phyloP scores from a whole-genome alignment of 345 rosid species.

The Gossypium stocksii region DNA sequence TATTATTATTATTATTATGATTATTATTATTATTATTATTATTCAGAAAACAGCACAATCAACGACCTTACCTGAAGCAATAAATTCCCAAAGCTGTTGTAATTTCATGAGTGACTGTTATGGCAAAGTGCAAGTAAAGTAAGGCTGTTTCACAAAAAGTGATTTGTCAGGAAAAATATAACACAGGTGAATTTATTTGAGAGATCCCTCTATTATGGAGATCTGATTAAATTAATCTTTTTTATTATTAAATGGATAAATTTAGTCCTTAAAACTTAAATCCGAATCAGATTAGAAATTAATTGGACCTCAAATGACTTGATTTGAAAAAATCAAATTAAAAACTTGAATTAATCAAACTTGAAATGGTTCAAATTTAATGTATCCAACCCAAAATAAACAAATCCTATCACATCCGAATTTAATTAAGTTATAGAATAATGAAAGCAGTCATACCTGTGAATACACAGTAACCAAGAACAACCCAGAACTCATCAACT shows the following conservation, averaged over 20 bases:
- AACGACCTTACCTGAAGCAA: conserved; percentile 80
- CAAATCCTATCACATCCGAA: neutral
- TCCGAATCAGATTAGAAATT: accelerated
- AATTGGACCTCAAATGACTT: too few species aligned
- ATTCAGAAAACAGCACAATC: too few species aligned
- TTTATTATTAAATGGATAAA: too few species aligned
- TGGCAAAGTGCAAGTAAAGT: conserved; percentile 84
- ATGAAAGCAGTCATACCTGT: conserved; percentile 45
- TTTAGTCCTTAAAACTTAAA: too few species aligned
- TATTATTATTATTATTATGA: too few species aligned
- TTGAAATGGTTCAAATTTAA: too few species aligned
- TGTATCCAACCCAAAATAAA: too few species aligned
- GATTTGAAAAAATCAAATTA: too few species aligned
- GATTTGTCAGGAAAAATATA: conserved; percentile 17
- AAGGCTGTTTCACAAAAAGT: conserved; percentile 39
- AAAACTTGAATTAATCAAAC: too few species aligned
- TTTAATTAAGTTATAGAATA: neutral
- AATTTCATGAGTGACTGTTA: conserved; percentile 90
- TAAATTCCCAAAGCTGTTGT: conserved; percentile 84
- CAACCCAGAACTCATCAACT: conserved; percentile 87
- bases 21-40: too few species aligned
- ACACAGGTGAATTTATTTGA: neutral
- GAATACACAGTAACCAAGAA: conserved; percentile 81
- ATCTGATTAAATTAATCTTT: too few species aligned
- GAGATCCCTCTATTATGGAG: too few species aligned